Evolutionary conservation across 2,329 filamentous ascomycete species (phyloP).

Genomic region (Seiridium cupressi): DNA sequence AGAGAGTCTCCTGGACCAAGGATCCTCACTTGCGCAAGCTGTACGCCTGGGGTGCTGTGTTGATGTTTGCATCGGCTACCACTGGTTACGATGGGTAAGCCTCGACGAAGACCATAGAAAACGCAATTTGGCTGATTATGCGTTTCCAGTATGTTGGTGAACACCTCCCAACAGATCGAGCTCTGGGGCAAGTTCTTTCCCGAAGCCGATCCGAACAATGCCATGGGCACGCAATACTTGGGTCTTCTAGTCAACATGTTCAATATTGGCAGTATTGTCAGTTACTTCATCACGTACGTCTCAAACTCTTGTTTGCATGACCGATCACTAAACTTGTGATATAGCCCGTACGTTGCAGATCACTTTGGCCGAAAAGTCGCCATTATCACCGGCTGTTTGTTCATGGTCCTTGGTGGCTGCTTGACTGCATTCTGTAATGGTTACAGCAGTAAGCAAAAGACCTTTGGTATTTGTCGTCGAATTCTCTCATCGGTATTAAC

Average conservation of each 20-base stretch:
- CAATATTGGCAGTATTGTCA: conserved; percentile 37
- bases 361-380: conserved; percentile 40
- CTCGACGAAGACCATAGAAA: background rate
- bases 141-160: conserved; percentile 47
- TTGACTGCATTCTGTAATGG: conserved; percentile 49
- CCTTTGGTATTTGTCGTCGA: background rate
- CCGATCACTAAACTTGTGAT: background rate
- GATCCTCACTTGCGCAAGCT: conserved; percentile 56
- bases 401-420: conserved; percentile 53
- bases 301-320: background rate
- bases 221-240: conserved; percentile 4
- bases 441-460: conserved; percentile 25
- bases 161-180: conserved; percentile 57
- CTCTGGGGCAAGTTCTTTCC: conserved; percentile 51
- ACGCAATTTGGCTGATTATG: background rate
- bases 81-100: conserved; percentile 58
- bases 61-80: conserved; percentile 60
- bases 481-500: background rate
- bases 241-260: conserved; percentile 33
- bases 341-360: conserved; percentile 47
- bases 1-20: conserved; percentile 54
- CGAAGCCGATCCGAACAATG: conserved; percentile 1
- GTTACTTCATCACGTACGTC: conserved; percentile 33
- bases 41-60: conserved; percentile 50
- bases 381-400: conserved; percentile 47